Conservation (phyloP, 495 filamentous ascomycete species). For the Pyrenula massariospora region DNA sequence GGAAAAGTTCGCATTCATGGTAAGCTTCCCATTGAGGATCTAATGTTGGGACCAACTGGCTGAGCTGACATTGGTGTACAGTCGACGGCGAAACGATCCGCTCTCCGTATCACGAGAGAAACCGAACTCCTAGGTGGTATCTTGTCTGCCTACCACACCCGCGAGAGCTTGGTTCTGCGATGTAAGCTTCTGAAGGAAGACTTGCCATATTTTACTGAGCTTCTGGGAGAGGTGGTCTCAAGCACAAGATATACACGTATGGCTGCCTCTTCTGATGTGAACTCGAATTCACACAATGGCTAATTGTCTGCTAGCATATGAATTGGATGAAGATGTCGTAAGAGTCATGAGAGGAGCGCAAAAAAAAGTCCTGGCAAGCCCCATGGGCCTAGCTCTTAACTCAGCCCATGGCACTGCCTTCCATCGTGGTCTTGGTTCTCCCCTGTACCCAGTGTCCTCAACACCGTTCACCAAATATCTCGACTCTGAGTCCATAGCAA, state of each 20-base stretch:
- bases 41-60: not conserved
- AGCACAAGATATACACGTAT: conserved; percentile 77
- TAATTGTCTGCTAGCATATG: conserved; percentile 50
- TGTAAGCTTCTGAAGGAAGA: conserved; percentile 92
- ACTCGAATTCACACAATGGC: too few species aligned
- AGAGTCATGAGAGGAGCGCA: conserved; percentile 60
- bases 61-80: conserved; percentile 24
- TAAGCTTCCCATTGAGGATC: conserved; percentile 32
- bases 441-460: conserved; percentile 56
- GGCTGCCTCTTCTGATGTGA: too few species aligned
- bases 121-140: conserved; percentile 84
- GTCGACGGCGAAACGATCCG: conserved; percentile 77
- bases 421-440: conserved; percentile 79
- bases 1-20: conserved; percentile 94
- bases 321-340: conserved; percentile 77
- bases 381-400: conserved; percentile 65
- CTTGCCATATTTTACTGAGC: conserved; percentile 93
- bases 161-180: conserved; percentile 82
- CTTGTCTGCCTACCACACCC: conserved; percentile 72
- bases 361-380: conserved; percentile 50
- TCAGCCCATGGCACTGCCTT: conserved; percentile 83
- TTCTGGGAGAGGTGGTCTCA: conserved; percentile 81
- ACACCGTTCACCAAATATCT: conserved; percentile 68
- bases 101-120: conserved; percentile 86
- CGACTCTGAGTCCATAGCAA: conserved; percentile 52